Evolutionary conservation across 805 yeast genomes (phyloP).

Genomic region (Helenozyma rhizophorensis): DNA sequence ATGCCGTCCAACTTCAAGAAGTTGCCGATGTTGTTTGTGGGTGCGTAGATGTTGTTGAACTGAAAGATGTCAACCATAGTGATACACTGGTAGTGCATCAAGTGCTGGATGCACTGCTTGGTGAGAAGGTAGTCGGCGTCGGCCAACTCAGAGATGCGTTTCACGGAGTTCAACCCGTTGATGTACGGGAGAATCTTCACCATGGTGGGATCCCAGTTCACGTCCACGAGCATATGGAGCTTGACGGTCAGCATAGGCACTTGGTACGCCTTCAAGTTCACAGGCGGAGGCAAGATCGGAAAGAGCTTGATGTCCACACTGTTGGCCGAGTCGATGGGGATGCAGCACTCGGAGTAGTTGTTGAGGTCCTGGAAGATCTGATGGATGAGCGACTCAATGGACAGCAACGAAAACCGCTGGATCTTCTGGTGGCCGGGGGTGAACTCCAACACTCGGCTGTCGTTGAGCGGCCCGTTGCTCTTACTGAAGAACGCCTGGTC

Average conservation of each 20-base stretch:
- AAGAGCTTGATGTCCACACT: constrained; percentile 91
- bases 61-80: constrained; percentile 84
- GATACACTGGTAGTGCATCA: constrained; percentile 85
- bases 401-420: constrained; percentile 31
- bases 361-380: constrained; percentile 93
- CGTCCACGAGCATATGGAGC: constrained; percentile 68
- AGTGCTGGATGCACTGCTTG: constrained; percentile 83
- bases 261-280: constrained; percentile 69
- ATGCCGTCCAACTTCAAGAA: constrained; percentile 60
- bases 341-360: constrained; percentile 92
- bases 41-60: constrained; percentile 82
- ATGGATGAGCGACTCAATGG: constrained; percentile 72
- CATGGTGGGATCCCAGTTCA: constrained; percentile 98
- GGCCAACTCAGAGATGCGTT: constrained; percentile 71
- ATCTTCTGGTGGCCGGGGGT: constrained; percentile 36
- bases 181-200: constrained; percentile 79
- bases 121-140: constrained; percentile 77
- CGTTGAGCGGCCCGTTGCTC: constrained; percentile 6
- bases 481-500: constrained; percentile 38
- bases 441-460: constrained; percentile 4
- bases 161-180: constrained; percentile 82
- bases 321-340: constrained; percentile 86
- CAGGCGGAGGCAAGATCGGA: constrained; percentile 80
- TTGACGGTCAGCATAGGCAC: constrained; percentile 91
- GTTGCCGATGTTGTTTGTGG: constrained; percentile 69